phyloP scores from a whole-genome alignment of 192 early-diverging fungal species.

The Piromyces sp. region DNA sequence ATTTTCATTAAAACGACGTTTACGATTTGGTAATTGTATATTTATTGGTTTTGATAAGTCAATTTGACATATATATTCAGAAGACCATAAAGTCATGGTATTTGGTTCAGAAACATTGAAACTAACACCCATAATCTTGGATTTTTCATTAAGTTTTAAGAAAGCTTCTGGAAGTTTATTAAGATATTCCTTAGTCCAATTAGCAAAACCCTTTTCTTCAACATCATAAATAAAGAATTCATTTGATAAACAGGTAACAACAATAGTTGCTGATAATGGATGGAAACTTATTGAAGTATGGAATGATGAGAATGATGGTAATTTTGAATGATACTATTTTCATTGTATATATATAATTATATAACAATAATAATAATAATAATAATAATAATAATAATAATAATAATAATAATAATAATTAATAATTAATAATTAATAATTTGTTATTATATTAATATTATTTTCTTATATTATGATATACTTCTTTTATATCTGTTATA shows the following conservation, averaged over 20 bases:
- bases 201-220: conserved; percentile 39
- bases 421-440: too few relatives aligned
- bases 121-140: conserved; percentile 46
- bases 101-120: conserved; percentile 44
- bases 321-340: conserved; percentile 37
- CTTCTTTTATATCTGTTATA: too few relatives aligned
- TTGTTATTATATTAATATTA: too few relatives aligned
- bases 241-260: conserved; percentile 43
- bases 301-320: conserved; percentile 38
- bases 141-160: conserved; percentile 34
- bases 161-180: conserved; percentile 48
- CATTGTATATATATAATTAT: background rate
- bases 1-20: background rate
- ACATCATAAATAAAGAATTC: conserved; percentile 68
- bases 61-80: conserved; percentile 48
- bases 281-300: conserved; percentile 53
- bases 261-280: conserved; percentile 23
- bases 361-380: background rate
- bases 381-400: background rate
- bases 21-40: conserved; percentile 4
- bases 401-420: conserved; percentile 1
- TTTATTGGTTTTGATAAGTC: conserved; percentile 36
- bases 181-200: conserved; percentile 66
- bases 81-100: conserved; percentile 50
- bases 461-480: too few relatives aligned